phyloP scores from a whole-genome alignment of 78 protist species.

The Dictyostelium intermedium region DNA sequence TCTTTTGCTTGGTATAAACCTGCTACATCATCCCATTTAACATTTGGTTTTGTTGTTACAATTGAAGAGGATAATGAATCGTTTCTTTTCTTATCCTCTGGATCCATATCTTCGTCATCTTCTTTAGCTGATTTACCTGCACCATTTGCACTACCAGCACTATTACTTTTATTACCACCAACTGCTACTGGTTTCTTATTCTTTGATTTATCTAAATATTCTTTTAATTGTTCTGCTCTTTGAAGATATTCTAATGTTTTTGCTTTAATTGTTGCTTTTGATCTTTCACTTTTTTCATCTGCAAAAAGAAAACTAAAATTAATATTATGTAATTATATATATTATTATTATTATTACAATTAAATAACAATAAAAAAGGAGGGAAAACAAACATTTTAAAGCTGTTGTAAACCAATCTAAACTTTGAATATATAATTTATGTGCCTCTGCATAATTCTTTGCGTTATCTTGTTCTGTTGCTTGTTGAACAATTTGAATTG shows the following conservation, averaged over 20 bases:
- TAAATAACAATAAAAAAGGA: background rate
- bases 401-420: slow-evolving; percentile 85
- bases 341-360: too few relatives aligned
- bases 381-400: slow-evolving; percentile 60
- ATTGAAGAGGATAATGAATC: slow-evolving; percentile 68
- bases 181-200: slow-evolving; percentile 66
- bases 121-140: background rate
- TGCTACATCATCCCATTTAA: slow-evolving; percentile 97
- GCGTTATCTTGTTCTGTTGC: slow-evolving; percentile 84
- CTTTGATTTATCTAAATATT: slow-evolving; percentile 55
- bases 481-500: slow-evolving; percentile 77
- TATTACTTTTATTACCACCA: background rate
- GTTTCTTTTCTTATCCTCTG: slow-evolving; percentile 79
- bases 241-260: slow-evolving; percentile 85
- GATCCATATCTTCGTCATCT: slow-evolving; percentile 81
- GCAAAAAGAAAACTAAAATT: background rate
- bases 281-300: slow-evolving; percentile 88
- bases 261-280: slow-evolving; percentile 77
- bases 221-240: slow-evolving; percentile 91
- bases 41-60: slow-evolving; percentile 97
- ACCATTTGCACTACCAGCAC: slow-evolving; percentile 14
- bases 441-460: slow-evolving; percentile 83
- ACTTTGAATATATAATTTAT: slow-evolving; percentile 73
- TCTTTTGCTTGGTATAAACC: slow-evolving; percentile 98
- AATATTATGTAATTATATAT: too few relatives aligned